Evolutionary conservation across 148 eudicot species (phyloP), one percentile per base, ranked within the genome.

Genomic region (Hydrangea macrophylla): DNA sequence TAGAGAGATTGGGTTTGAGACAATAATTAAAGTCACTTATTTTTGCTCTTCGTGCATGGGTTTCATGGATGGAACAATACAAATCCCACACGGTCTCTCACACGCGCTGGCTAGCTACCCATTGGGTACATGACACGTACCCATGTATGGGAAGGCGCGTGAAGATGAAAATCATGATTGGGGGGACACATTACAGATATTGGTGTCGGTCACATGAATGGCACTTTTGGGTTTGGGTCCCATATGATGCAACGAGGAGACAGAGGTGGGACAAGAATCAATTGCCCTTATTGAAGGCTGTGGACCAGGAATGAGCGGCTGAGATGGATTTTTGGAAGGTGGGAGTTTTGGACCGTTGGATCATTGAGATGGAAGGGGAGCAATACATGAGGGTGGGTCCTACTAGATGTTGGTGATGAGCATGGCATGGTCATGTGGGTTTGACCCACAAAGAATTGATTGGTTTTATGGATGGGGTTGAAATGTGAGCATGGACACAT

Each of bases 271-370:
- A 83, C 87, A 80, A 36, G 24, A 35, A 61, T n/a, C 72, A 70
- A 73, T 77, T 57, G 71, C 69, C 61, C 66, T 51, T 44, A 64
- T 83, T 64, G 74, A 76, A 69, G 57, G 56, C 64, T 67, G 81
- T 77, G 83, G 85, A 45, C 79, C 83, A 23, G 26, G 4, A 32
- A 42, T 40, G 65, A 60, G 84, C 75, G 86, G 86, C 48, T 35
- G 53, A 39, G 82, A 81, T 81, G 60, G 17, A 67, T 48, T 64
- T 28, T 33, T 2, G 60, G 59, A 15, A 8, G 0, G 36, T 0
- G 1, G 5, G 69, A n/a, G 59, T 53, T 75, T n/a, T 2, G 72
- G 79, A 70, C 31, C 89, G 86, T 85, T 30, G 78, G 86, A 80
- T 85, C 54, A 37, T 30, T 65, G 58, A 63, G 53, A 36, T 45